phyloP scores from a whole-genome alignment of 768 basidiomycete genomes.

The Tremella yokohamensis region DNA sequence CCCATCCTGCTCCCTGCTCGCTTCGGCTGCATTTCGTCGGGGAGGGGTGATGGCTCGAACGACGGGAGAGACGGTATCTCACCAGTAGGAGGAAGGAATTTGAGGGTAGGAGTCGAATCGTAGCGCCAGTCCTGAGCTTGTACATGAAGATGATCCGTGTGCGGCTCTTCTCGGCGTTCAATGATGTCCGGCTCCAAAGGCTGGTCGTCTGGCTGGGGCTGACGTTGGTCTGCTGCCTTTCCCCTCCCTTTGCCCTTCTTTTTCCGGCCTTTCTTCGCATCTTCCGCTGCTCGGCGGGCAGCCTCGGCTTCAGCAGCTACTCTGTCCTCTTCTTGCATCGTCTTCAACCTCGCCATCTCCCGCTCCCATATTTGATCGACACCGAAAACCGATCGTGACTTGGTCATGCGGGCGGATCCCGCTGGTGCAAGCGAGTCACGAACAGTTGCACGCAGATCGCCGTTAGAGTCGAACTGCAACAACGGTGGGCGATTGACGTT shows the following conservation, averaged over 20 bases:
- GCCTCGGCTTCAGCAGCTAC: conserved; percentile 53
- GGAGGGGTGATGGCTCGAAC: not conserved
- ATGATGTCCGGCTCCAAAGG: too few relatives aligned
- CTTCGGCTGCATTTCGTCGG: not conserved
- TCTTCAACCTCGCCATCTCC: conserved; percentile 74
- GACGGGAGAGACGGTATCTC: not conserved
- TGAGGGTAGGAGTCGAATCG: not conserved
- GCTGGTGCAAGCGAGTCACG: not conserved
- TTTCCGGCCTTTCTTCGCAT: conserved; percentile 49
- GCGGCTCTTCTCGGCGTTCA: too few relatives aligned
- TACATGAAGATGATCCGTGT: not conserved
- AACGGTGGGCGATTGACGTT: conserved; percentile 3
- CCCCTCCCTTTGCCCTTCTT: conserved; percentile 29
- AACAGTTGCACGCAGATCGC: conserved; percentile 2
- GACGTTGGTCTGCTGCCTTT: not conserved
- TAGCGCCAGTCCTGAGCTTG: not conserved
- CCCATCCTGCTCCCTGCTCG: not conserved
- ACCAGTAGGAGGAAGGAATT: not conserved
- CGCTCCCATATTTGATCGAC: conserved; percentile 89
- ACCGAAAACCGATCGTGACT: conserved; percentile 79
- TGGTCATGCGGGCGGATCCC: conserved; percentile 44
- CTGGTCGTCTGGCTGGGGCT: not conserved
- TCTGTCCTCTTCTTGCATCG: conserved; percentile 69
- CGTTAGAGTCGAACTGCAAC: conserved; percentile 2
- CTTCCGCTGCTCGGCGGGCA: conserved; percentile 14